Evolutionary conservation across 306 rosid genomes (phyloP), one percentile per base, ranked within the genome.

Genomic region (Gleditsia sinensis): DNA sequence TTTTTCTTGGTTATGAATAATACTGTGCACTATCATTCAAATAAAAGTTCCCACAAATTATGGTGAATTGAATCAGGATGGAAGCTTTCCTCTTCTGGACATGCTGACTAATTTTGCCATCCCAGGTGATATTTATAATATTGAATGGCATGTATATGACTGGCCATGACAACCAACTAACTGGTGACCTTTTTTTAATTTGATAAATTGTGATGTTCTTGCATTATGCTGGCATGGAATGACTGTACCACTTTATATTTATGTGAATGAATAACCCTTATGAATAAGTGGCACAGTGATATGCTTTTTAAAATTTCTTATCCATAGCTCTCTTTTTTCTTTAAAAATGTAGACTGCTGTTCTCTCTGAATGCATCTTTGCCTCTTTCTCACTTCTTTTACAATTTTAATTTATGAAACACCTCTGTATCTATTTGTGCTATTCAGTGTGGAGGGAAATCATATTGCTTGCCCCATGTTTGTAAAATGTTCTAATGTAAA

Each of bases 1-100:
- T 77, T 48, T 50, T 10, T 61, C 33, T 37, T 21, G 25, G 32
- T 24, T 34, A 28, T 72, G 58, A 67, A 75, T 64, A 61, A n/a
- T 76, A 34, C n/a, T n/a, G n/a, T n/a, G n/a, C n/a, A 8, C 27
- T 59, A 17, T 59, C 14, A 9, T 59, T 32, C 20, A n/a, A 59
- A 59, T 59, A 43, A 33, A n/a, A 33, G 10, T 32, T 19, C 20
- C 20, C 43, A 16, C 16, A 33, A 33, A 21, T 59, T n/a, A 59
- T 6, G 66, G 36, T 59, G 45, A 59, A 33, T 32, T 33, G 42
- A 59, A 17, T 17, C 61, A 24, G 36, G 27, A 9, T 11, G 36
- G 36, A 24, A 56, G 62, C 20, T 6, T 27, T 27, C 39, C 61
- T 54, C 34, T 24, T 24, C 36, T 13, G 7, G 2, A 14, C 32